phyloP scores from a whole-genome alignment of 2,329 filamentous ascomycete genomes.

The Talaromyces amestolkiae region DNA sequence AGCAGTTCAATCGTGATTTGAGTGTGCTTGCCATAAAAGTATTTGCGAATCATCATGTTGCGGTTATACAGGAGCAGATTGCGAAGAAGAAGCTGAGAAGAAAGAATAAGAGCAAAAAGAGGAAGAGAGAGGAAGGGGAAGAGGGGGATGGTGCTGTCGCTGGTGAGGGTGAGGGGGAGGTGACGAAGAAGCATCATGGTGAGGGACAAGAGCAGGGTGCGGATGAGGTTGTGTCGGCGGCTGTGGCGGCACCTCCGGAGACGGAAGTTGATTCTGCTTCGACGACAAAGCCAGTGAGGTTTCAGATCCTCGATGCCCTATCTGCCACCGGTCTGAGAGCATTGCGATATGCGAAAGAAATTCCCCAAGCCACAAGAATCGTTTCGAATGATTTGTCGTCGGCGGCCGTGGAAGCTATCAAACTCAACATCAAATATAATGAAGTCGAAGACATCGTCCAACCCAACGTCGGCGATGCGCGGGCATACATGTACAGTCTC shows the following conservation, averaged over 20 bases:
- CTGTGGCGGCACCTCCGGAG: slow-evolving; percentile 3
- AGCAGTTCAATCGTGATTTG: slow-evolving; percentile 96
- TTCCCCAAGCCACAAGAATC: slow-evolving; percentile 76
- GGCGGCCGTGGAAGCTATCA: slow-evolving; percentile 75
- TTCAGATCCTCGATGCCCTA: slow-evolving; percentile 89
- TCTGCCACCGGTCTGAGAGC: slow-evolving; percentile 92
- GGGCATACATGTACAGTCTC: slow-evolving; percentile 83
- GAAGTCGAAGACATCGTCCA: slow-evolving; percentile 67
- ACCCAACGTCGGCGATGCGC: slow-evolving; percentile 75
- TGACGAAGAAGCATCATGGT: slow-evolving; percentile 11
- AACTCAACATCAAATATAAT: slow-evolving; percentile 82
- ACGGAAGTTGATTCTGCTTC: slow-evolving; percentile 20
- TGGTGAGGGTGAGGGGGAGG: not conserved
- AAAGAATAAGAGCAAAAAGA: slow-evolving; percentile 42
- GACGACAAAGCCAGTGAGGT: slow-evolving; percentile 45
- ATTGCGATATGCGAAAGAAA: slow-evolving; percentile 84
- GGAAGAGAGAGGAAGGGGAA: slow-evolving; percentile 41
- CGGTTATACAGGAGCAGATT: slow-evolving; percentile 32
- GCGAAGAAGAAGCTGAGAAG: slow-evolving; percentile 33
- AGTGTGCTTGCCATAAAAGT: slow-evolving; percentile 89
- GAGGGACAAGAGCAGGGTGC: slow-evolving; percentile 19
- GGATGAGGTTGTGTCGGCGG: slow-evolving; percentile 3
- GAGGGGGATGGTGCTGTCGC: slow-evolving; percentile 25
- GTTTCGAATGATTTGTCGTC: slow-evolving; percentile 87
- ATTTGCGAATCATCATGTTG: slow-evolving; percentile 67